Conservation (phyloP, 345 rosid genomes). For the Iberis pinnata region DNA sequence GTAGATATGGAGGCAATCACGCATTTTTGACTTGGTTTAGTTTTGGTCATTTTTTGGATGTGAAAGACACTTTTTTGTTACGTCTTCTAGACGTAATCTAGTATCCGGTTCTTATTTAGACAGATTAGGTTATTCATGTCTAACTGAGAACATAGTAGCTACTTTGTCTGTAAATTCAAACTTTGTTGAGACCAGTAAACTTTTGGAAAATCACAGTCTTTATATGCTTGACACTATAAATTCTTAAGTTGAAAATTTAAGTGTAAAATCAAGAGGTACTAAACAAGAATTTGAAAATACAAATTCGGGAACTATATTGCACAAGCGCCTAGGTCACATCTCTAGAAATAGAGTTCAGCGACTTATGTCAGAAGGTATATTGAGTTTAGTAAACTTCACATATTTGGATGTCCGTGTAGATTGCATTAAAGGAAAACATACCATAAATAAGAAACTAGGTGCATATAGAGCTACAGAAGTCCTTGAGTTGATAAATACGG, state of each 20-base stretch:
- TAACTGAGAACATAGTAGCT: not conserved
- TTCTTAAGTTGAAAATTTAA: not conserved
- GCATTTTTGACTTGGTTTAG: not conserved
- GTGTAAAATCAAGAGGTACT: not conserved
- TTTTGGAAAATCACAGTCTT: too few relatives aligned
- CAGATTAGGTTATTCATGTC: not conserved
- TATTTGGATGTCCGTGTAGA: not conserved
- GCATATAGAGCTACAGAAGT: too few relatives aligned
- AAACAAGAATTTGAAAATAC: not conserved
- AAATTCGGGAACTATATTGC: too few relatives aligned
- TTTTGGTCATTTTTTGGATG: not conserved
- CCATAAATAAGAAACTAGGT: too few relatives aligned
- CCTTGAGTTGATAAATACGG: too few relatives aligned
- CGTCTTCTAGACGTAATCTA: not conserved
- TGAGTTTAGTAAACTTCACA: not conserved
- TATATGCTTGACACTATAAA: too few relatives aligned
- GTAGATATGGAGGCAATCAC: not conserved
- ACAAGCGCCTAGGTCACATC: too few relatives aligned
- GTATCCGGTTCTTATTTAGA: not conserved
- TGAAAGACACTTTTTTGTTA: not conserved
- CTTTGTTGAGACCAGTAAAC: too few relatives aligned
- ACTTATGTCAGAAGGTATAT: too few relatives aligned
- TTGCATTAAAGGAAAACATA: constrained; percentile 2
- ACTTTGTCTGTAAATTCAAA: not conserved
- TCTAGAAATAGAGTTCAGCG: too few relatives aligned